Percentiles rank a stretch among this genome's conserved stretches.
phyloP scores from a whole-genome alignment of 257 asterid genomes.

The Solanum chaucha region DNA sequence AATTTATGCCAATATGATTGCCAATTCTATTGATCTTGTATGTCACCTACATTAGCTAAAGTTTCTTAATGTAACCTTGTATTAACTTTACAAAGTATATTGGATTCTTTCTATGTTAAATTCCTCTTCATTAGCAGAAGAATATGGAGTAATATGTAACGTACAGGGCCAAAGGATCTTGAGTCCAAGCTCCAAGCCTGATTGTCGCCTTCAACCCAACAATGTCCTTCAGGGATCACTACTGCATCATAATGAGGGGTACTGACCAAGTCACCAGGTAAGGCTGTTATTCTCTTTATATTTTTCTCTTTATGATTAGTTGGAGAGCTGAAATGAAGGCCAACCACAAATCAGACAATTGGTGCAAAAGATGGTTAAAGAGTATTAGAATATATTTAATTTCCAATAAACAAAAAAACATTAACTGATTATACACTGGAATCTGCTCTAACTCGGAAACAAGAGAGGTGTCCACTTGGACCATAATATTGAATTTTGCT shows the following conservation, averaged over 20 bases:
- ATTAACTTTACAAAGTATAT: neutral
- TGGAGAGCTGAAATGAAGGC: conserved; percentile 47
- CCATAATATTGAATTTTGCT: neutral
- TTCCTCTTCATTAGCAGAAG: neutral
- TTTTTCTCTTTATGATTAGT: conserved; percentile 44
- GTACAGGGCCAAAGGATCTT: conserved; percentile 74
- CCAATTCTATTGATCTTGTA: neutral
- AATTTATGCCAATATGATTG: neutral
- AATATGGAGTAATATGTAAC: neutral
- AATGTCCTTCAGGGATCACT: conserved; percentile 77
- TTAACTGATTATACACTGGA: neutral
- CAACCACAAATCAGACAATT: neutral
- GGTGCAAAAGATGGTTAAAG: neutral
- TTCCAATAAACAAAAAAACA: neutral
- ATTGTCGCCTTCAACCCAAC: conserved; percentile 96
- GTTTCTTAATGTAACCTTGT: neutral
- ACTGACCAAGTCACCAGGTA: conserved; percentile 79
- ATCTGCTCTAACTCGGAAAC: neutral
- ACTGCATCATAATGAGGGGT: conserved; percentile 34
- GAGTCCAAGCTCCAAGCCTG: conserved; percentile 66
- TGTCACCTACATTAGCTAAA: neutral
- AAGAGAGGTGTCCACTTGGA: neutral
- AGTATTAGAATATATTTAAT: neutral
- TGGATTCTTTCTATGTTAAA: neutral
- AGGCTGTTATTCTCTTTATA: conserved; percentile 69